These are phyloP conservation scores for Trametes punicea DNA, from an alignment of 768 basidiomycete genomes.

Conservation along the genomic window DNA sequence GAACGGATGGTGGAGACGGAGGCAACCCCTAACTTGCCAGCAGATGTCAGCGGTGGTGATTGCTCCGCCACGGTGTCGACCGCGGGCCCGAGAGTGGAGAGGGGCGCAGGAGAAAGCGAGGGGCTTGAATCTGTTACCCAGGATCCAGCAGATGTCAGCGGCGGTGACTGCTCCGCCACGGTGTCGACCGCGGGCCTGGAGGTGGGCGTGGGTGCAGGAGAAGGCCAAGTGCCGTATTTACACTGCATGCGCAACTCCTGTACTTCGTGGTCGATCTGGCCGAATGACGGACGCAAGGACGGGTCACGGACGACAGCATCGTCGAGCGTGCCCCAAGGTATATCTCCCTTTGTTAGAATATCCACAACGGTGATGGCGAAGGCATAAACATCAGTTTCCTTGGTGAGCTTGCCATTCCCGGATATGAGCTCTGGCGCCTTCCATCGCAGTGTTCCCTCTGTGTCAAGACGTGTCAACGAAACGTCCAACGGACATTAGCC, in stretches of 20 bases:
- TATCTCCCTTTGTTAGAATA: slow-evolving; percentile 33
- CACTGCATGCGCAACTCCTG: slow-evolving; percentile 39
- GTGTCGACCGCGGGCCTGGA: too few species aligned
- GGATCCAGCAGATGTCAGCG: too few species aligned
- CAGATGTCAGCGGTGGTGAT: too few species aligned
- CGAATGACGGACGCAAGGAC: slow-evolving; percentile 48
- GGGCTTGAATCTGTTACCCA: too few species aligned
- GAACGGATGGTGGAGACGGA: slow-evolving; percentile 24
- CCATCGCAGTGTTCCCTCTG: slow-evolving; percentile 55
- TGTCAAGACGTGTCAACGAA: neutral
- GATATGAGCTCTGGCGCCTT: slow-evolving; percentile 39
- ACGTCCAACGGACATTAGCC: too few species aligned
- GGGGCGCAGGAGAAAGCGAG: too few species aligned
- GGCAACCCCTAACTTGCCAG: too few species aligned
- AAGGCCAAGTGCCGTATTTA: neutral
- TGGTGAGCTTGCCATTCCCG: slow-evolving; percentile 31
- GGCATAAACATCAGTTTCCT: slow-evolving; percentile 37
- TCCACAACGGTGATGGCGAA: slow-evolving; percentile 38
- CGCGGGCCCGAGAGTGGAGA: too few species aligned
- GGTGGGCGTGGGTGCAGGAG: too few species aligned
- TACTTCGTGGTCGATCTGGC: slow-evolving; percentile 43
- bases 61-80: too few species aligned
- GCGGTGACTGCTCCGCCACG: too few species aligned
- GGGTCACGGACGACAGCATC: slow-evolving; percentile 40
- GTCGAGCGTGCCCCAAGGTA: slow-evolving; percentile 31